Evolutionary conservation across 2,329 filamentous ascomycete genomes (phyloP).

Genomic region (Lecanicillium sp.): DNA sequence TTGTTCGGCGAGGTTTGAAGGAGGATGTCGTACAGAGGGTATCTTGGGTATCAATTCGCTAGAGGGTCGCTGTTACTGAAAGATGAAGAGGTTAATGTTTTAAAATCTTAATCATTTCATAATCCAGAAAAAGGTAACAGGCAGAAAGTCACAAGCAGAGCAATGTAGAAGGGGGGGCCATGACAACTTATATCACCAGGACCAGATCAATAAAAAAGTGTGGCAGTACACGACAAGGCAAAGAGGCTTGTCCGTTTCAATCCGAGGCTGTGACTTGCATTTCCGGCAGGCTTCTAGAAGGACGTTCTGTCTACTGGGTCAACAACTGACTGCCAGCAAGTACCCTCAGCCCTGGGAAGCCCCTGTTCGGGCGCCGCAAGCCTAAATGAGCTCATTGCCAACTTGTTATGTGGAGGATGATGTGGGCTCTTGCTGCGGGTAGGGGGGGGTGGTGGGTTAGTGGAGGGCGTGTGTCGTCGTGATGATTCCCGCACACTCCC

Average conservation of each 20-base stretch:
- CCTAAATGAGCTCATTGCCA: conserved; percentile 9
- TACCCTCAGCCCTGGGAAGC: conserved; percentile 6
- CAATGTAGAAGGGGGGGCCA: conserved; percentile 3
- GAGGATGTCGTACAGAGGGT: background rate
- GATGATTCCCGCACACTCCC: background rate
- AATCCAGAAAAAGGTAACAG: background rate
- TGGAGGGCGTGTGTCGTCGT: background rate
- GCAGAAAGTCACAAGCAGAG: too few species aligned
- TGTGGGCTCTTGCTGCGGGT: conserved; percentile 1
- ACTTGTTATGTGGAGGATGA: conserved; percentile 7
- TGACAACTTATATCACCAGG: conserved; percentile 13
- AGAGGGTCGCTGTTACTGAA: background rate
- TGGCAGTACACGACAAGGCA: conserved; percentile 2
- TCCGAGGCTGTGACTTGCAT: background rate
- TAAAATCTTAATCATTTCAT: too few species aligned
- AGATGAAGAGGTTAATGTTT: background rate
- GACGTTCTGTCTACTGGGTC: background rate
- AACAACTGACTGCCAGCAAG: too few species aligned
- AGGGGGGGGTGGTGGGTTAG: background rate
- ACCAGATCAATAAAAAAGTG: conserved; percentile 5
- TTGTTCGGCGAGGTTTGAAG: too few species aligned
- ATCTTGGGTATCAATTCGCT: conserved; percentile 2
- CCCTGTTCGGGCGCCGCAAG: background rate
- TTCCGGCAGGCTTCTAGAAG: conserved; percentile 13
- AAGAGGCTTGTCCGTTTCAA: background rate